Percentiles rank a stretch among this genome's conserved stretches.
These are phyloP conservation scores for Cytospora chrysosperma DNA, from an alignment of 2,329 filamentous ascomycete species.

Conservation along the genomic window DNA sequence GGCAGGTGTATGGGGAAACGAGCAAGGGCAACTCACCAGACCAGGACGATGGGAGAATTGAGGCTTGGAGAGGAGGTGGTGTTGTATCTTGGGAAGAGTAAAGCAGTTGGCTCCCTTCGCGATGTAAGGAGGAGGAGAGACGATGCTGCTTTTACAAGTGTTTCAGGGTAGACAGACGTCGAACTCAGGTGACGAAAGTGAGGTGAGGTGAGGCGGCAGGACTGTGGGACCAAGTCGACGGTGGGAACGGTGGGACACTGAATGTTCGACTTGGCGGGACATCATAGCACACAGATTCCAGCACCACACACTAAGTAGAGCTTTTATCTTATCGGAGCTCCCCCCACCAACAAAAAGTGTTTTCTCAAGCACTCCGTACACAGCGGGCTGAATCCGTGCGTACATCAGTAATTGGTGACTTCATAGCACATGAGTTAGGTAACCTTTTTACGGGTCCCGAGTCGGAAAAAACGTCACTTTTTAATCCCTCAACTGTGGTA, in stretches of 20 bases:
- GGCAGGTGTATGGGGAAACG: background rate
- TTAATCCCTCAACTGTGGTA: conserved; percentile 20
- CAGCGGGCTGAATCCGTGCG: background rate
- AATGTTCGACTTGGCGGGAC: background rate
- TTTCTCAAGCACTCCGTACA: background rate
- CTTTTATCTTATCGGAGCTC: conserved; percentile 25
- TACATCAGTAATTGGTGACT: conserved; percentile 2
- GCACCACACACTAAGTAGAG: background rate
- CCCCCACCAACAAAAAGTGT: conserved; percentile 5
- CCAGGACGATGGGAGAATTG: background rate
- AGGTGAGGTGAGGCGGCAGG: conserved; percentile 5
- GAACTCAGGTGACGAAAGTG: conserved; percentile 2
- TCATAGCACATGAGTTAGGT: conserved; percentile 7
- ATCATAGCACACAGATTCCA: background rate
- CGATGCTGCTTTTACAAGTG: background rate
- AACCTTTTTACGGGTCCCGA: background rate
- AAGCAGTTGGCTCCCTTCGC: background rate
- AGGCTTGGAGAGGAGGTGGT: background rate
- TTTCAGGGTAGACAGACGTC: conserved; percentile 12
- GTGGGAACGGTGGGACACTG: conserved; percentile 15
- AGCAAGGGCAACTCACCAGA: background rate
- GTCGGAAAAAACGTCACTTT: conserved; percentile 9
- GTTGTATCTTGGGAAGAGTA: background rate
- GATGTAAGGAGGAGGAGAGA: background rate
- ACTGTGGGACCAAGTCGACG: background rate